Base-by-base conservation (phyloP, 768 basidiomycete species). In the Amanita brunnescens region DNA sequence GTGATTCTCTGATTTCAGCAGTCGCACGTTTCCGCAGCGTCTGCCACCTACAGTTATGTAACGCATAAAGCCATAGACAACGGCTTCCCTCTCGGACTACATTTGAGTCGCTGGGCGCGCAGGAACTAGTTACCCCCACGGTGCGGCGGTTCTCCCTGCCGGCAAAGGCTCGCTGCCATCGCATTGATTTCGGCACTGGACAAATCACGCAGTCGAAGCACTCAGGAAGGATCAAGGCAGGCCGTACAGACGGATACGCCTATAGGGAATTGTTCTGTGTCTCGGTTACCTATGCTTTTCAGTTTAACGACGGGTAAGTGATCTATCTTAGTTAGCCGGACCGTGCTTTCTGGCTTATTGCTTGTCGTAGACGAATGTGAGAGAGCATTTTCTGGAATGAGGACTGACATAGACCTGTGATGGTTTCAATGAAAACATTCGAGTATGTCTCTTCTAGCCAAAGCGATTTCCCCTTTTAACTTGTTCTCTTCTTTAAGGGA, bases 1-100 rank as follows among this genome's bases (percentile, higher is more conserved):
- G 26, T 29, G 26, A 29, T 29, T 29, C 26, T 29, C 26, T 4
- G 26, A 29, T 29, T 29, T 7, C 43, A n/a, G 54, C 56, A 2
- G 70, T 81, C 26, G 53, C 58, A 23, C 71, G 67, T n/a, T 59
- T 70, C 0, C 76, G 72, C 32, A 63, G 68, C 35, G 67, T 83
- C 35, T 85, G 82, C 83, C 61, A 65, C 6, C 47, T 64, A 6
- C 66, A 78, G 20, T 59, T 83, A n/a, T n/a, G n/a, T n/a, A 26
- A 65, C 64, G 12, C 62, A 54, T 24, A 68, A 75, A 40, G 64
- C 80, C 33, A 52, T 74, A 43, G 64, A 68, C 6, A 55, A 65
- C 21, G 64, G 70, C 55, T 61, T 81, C 34, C 81, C 83, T 47
- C 52, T 8, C 57, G 61, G 12, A 58, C 58, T 38, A 47, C 63